Percentiles rank a stretch among this genome's conserved stretches.
Evolutionary conservation across 352 stramenopile genomes (phyloP).

Genomic region (Discostella stelligera): DNA sequence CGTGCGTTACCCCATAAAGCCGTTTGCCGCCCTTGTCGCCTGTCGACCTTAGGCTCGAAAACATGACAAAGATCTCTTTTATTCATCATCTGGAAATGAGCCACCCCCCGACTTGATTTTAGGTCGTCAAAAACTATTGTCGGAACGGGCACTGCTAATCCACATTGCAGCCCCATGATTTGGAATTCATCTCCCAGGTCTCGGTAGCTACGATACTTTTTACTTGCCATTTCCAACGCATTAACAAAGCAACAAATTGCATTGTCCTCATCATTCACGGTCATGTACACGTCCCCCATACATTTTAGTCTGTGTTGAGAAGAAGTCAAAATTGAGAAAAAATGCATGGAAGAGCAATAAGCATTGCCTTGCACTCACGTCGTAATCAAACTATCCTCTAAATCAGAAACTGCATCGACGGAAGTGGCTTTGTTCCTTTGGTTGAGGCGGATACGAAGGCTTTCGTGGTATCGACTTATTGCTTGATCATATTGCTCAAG

Average conservation of each 20-base stretch:
- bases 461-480: constrained; percentile 55
- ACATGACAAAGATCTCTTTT: constrained; percentile 53
- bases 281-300: constrained; percentile 55
- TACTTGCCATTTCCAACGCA: constrained; percentile 48
- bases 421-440: constrained; percentile 38
- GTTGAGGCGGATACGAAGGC: constrained; percentile 51
- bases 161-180: constrained; percentile 41
- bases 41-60: constrained; percentile 25
- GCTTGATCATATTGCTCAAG: constrained; percentile 49
- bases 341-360: not conserved
- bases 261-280: constrained; percentile 49
- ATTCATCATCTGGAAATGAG: constrained; percentile 58
- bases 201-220: constrained; percentile 24
- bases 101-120: constrained; percentile 31
- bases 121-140: constrained; percentile 52
- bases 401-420: constrained; percentile 14
- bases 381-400: constrained; percentile 53
- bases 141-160: constrained; percentile 38
- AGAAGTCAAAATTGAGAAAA: constrained; percentile 5
- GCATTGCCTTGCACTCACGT: constrained; percentile 28
- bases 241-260: constrained; percentile 56
- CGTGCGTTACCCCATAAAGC: too few species aligned
- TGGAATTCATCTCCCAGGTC: constrained; percentile 43
- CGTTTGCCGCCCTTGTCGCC: constrained; percentile 16
- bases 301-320: constrained; percentile 42